phyloP scores from a whole-genome alignment of 2,329 filamentous ascomycete genomes.

The Xylariaceae sp. region DNA sequence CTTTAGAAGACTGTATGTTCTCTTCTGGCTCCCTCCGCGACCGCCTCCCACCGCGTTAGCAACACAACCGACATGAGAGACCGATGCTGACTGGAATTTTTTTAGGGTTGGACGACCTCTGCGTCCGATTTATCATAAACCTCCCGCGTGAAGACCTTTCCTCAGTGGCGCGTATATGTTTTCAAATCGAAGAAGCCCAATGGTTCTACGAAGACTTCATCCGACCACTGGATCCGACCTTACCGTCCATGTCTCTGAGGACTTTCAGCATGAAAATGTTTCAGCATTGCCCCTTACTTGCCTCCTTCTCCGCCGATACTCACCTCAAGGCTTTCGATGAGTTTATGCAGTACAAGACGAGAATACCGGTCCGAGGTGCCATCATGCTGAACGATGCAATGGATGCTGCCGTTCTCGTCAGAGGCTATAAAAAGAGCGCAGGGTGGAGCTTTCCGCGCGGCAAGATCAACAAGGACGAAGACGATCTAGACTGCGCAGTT shows the following conservation, averaged over 20 bases:
- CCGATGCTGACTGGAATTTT: neutral
- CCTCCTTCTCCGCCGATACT: conserved; percentile 70
- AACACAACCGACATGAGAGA: no score
- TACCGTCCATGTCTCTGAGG: conserved; percentile 80
- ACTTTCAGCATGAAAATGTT: conserved; percentile 88
- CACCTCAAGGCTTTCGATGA: conserved; percentile 82
- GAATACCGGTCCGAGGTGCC: conserved; percentile 87
- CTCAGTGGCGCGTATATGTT: conserved; percentile 90
- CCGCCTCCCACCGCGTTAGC: no score
- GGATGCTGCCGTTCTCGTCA: conserved; percentile 89
- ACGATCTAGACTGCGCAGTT: conserved; percentile 87
- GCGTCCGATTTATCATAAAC: conserved; percentile 97
- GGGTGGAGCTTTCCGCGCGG: conserved; percentile 96
- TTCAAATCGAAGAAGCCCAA: conserved; percentile 98
- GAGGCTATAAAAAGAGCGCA: conserved; percentile 95
- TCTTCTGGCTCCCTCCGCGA: conserved; percentile 1
- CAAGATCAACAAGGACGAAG: conserved; percentile 97
- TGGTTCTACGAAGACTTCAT: conserved; percentile 99
- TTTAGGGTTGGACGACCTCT: conserved; percentile 91
- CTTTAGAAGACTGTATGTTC: conserved; percentile 76
- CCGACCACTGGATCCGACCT: conserved; percentile 74
- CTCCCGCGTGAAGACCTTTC: conserved; percentile 85
- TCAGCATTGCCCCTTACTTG: conserved; percentile 85
- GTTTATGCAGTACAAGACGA: conserved; percentile 90
- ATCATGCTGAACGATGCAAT: conserved; percentile 91